A percentile compares a stretch with the other conserved stretches of the same genome.
Evolutionary conservation across 2,329 filamentous ascomycete genomes (phyloP).

Genomic region (Ceratocystis albifundus): DNA sequence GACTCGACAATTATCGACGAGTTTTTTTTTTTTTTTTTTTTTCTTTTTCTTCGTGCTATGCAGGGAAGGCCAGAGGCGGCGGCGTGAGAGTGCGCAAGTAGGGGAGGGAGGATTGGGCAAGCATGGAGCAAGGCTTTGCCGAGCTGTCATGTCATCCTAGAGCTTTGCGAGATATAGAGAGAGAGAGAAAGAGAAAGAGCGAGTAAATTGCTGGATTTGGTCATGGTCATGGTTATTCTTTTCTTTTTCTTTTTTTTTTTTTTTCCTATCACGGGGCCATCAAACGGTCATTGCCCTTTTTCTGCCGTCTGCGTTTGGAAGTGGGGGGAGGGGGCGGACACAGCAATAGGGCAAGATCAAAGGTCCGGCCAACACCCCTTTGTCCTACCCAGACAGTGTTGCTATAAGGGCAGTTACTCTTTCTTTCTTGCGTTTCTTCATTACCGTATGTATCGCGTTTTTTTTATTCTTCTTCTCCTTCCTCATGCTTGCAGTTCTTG

Average conservation of each 20-base stretch:
- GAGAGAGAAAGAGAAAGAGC: neutral
- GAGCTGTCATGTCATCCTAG: conserved; percentile 10
- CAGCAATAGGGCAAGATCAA: neutral
- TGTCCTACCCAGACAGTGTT: neutral
- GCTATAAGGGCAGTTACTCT: neutral
- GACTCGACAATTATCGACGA: neutral
- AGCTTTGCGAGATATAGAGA: neutral
- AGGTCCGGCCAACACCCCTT: neutral
- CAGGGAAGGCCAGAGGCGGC: neutral
- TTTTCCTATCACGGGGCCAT: neutral
- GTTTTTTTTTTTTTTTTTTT: neutral
- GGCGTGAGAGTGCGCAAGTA: neutral
- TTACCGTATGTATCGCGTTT: neutral
- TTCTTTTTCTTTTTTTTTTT: no score
- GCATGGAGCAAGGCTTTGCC: conserved; percentile 8
- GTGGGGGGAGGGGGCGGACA: neutral
- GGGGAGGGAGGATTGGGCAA: conserved; percentile 5
- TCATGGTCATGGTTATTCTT: no score
- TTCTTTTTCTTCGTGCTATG: neutral
- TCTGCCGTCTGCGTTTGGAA: neutral
- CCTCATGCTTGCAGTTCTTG: neutral
- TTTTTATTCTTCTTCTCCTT: neutral
- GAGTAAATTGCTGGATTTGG: neutral
- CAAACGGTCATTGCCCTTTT: neutral
- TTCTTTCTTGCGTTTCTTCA: neutral